Percentiles rank a stretch among this genome's conserved stretches.
phyloP scores from a whole-genome alignment of 1,284 basidiomycete genomes.

The Peniophora sp. region DNA sequence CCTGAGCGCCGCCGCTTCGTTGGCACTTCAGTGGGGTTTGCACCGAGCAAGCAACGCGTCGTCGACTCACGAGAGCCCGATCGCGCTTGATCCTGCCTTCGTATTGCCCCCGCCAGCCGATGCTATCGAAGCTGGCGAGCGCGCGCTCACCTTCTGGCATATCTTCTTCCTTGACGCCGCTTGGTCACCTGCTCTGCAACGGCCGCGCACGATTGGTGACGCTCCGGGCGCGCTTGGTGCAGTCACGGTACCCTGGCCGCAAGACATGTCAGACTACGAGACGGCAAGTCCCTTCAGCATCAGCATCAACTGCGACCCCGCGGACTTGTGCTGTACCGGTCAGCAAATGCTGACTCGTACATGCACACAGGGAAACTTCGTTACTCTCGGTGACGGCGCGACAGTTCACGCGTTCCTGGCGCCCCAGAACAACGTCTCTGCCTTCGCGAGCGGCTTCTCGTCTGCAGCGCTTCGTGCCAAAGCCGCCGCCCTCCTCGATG shows the following conservation, averaged over 20 bases:
- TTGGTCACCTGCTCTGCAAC: slow-evolving; percentile 30
- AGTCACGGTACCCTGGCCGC: slow-evolving; percentile 34
- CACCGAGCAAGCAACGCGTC: slow-evolving; percentile 39
- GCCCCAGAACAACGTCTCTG: slow-evolving; percentile 40
- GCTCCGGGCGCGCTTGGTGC: slow-evolving; percentile 26
- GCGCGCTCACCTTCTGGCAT: slow-evolving; percentile 35
- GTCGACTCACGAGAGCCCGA: slow-evolving; percentile 22
- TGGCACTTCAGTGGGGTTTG: slow-evolving; percentile 61
- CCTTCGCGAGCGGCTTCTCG: slow-evolving; percentile 46
- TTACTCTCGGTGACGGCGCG: slow-evolving; percentile 39
- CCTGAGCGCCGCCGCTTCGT: slow-evolving; percentile 55
- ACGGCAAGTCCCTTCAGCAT: slow-evolving; percentile 16
- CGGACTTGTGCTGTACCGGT: neutral
- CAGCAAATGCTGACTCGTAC: neutral
- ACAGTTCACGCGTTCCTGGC: slow-evolving; percentile 55
- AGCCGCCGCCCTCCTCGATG: slow-evolving; percentile 65
- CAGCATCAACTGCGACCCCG: neutral
- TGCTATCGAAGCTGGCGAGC: slow-evolving; percentile 34
- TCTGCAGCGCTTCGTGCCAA: slow-evolving; percentile 58
- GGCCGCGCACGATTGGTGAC: slow-evolving; percentile 31
- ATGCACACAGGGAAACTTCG: slow-evolving; percentile 44
- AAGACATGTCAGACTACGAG: slow-evolving; percentile 28
- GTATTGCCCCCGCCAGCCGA: slow-evolving; percentile 49
- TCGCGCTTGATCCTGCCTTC: slow-evolving; percentile 30
- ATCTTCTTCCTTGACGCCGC: slow-evolving; percentile 34